Percentiles rank a stretch among this genome's conserved stretches.
Evolutionary conservation across 2,329 filamentous ascomycete species (phyloP).

Genomic region (Rhynchosporium graminicola): DNA sequence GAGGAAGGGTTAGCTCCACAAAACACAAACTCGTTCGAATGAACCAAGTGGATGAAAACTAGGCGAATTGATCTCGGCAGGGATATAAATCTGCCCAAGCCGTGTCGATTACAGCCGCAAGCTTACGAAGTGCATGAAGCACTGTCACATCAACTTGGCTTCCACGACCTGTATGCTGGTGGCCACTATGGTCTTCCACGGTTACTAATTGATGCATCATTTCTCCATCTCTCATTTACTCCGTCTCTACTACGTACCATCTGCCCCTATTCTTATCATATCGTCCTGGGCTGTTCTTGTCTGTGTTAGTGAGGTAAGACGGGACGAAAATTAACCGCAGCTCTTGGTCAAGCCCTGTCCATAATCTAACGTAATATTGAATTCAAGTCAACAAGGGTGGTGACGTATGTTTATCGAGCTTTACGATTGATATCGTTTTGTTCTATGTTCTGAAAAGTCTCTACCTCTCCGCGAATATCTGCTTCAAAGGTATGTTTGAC

Average conservation of each 20-base stretch:
- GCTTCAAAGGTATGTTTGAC: no score
- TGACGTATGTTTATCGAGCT: neutral
- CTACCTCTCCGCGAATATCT: no score
- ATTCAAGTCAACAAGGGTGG: neutral
- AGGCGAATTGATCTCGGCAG: neutral
- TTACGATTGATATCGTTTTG: neutral
- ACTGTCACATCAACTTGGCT: no score
- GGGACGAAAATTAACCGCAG: neutral
- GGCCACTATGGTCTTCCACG: no score
- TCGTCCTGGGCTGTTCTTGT: neutral
- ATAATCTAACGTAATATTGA: neutral
- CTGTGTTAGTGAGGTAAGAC: neutral
- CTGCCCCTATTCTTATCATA: no score
- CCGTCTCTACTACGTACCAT: no score
- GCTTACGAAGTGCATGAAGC: neutral
- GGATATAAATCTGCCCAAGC: neutral
- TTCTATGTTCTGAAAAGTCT: neutral
- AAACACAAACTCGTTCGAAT: constrained; percentile 1
- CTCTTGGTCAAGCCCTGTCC: neutral
- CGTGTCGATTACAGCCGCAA: neutral
- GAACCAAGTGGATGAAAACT: neutral
- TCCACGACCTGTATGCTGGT: no score
- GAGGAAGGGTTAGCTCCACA: constrained; percentile 1
- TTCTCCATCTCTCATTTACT: no score
- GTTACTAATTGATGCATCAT: no score